Evolutionary conservation across 164 flowering plant genomes (phyloP).

Genomic region (Cinnamomum micranthum): DNA sequence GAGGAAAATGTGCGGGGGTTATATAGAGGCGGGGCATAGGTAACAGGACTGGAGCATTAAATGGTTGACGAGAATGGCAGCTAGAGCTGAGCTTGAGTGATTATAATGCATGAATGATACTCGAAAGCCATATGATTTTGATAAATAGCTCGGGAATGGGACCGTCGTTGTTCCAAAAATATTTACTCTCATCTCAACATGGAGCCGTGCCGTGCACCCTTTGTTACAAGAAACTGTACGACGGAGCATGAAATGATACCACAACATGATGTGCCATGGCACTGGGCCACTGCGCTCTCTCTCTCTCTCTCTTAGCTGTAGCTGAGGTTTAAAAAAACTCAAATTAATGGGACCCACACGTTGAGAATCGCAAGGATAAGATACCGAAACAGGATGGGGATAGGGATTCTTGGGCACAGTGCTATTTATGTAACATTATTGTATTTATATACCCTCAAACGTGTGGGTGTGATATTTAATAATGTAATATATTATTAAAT

Average conservation of each 20-base stretch:
- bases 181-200: neutral
- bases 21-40: neutral
- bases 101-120: slow-evolving; percentile 1
- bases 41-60: neutral
- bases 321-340: neutral
- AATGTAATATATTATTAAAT: too few relatives aligned
- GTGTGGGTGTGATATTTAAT: too few relatives aligned
- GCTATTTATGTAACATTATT: slow-evolving; percentile 16
- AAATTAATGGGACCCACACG: slow-evolving; percentile 38
- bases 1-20: neutral
- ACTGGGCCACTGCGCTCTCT: slow-evolving; percentile 4
- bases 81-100: slow-evolving; percentile 19
- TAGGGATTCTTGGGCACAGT: slow-evolving; percentile 53
- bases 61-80: slow-evolving; percentile 18
- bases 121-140: too few relatives aligned
- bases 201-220: slow-evolving; percentile 8
- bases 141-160: too few relatives aligned
- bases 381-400: slow-evolving; percentile 45
- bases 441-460: too few relatives aligned
- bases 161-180: neutral
- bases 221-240: slow-evolving; percentile 54
- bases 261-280: neutral
- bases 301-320: slow-evolving; percentile 5
- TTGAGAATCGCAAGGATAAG: slow-evolving; percentile 39
- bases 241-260: slow-evolving; percentile 29